Evolutionary conservation across 352 stramenopile genomes (phyloP).

Genomic region (Phytophthora crassamura): DNA sequence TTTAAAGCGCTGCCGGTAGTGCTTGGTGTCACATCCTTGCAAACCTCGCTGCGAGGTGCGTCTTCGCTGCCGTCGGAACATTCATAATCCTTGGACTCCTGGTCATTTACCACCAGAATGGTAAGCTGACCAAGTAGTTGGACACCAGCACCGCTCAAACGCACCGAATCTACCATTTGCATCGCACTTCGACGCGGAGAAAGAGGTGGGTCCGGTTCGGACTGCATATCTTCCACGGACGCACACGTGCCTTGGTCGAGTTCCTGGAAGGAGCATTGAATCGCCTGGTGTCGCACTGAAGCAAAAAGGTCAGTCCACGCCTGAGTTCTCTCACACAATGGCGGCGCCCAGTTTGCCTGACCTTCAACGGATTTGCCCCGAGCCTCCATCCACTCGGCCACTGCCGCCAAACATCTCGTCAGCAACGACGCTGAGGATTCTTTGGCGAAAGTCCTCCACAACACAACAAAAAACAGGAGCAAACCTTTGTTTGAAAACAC

Average conservation of each 20-base stretch:
- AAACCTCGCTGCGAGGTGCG: background rate
- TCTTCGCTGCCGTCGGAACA: background rate
- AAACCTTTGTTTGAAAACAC: slow-evolving; percentile 45
- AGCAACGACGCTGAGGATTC: background rate
- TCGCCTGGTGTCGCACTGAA: slow-evolving; percentile 35
- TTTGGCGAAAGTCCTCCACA: background rate
- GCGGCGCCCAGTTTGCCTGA: background rate
- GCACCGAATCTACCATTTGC: slow-evolving; percentile 8
- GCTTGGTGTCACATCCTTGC: no score
- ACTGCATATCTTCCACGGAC: background rate
- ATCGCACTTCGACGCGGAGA: slow-evolving; percentile 7
- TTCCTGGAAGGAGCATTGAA: slow-evolving; percentile 38
- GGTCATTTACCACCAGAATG: background rate
- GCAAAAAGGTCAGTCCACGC: slow-evolving; percentile 1
- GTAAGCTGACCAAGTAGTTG: background rate
- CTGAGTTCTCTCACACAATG: background rate
- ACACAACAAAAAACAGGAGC: no score
- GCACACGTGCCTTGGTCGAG: slow-evolving; percentile 8
- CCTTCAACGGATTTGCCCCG: slow-evolving; percentile 22
- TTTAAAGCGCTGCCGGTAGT: no score
- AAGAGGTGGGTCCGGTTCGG: slow-evolving; percentile 20
- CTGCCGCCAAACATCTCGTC: slow-evolving; percentile 16
- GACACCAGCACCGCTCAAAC: background rate
- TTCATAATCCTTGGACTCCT: slow-evolving; percentile 6
- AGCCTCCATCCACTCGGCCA: slow-evolving; percentile 42